phyloP scores from a whole-genome alignment of 345 rosid species.

The Bruguiera sexangula region DNA sequence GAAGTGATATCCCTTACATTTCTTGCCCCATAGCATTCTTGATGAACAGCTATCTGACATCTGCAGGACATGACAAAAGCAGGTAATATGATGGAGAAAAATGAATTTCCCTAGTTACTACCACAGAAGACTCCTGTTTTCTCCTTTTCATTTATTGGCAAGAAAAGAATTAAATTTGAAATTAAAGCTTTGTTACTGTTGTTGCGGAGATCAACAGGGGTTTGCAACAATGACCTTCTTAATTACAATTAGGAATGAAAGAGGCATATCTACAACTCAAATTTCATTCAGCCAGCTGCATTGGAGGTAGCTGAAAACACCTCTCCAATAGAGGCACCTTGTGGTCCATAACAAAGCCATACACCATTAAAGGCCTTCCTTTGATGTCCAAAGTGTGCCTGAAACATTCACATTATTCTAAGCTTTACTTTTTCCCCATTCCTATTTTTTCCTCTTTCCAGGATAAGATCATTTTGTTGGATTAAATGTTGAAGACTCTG shows the following conservation, averaged over 20 bases:
- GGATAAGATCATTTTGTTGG: background rate
- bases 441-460: background rate
- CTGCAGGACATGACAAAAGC: constrained; percentile 30
- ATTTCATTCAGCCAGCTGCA: constrained; percentile 8
- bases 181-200: too few relatives aligned
- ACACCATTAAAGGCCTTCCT: too few relatives aligned
- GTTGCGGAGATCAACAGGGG: too few relatives aligned
- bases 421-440: background rate
- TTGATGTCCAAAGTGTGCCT: too few relatives aligned
- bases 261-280: constrained; percentile 2
- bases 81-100: too few relatives aligned
- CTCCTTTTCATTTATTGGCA: too few relatives aligned
- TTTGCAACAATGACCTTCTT: too few relatives aligned
- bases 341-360: background rate
- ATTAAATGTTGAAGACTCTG: background rate
- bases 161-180: too few relatives aligned
- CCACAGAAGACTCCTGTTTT: too few relatives aligned
- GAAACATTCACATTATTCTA: background rate
- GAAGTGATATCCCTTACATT: constrained; percentile 88
- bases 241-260: background rate
- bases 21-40: constrained; percentile 97
- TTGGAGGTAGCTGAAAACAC: constrained; percentile 3
- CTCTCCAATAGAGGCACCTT: background rate
- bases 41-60: constrained; percentile 99
- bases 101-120: too few relatives aligned